phyloP scores from a whole-genome alignment of 1,284 basidiomycete species.

The Boletus holoroseus region DNA sequence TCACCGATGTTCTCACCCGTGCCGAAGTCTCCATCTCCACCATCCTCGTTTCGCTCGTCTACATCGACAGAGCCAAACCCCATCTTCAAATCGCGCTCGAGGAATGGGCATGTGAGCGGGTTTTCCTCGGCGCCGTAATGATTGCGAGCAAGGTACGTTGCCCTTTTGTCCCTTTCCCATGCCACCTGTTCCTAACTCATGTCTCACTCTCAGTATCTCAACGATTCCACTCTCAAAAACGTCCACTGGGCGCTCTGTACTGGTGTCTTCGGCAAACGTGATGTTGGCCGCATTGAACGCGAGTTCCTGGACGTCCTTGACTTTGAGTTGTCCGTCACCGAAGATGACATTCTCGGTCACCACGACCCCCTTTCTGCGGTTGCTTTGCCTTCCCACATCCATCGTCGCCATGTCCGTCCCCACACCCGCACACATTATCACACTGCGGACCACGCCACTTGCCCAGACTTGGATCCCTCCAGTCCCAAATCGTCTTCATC shows the following conservation, averaged over 20 bases:
- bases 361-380: slow-evolving; percentile 50
- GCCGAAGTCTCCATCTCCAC: slow-evolving; percentile 64
- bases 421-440: slow-evolving; percentile 23
- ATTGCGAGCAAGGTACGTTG: slow-evolving; percentile 60
- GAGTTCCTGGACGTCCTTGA: slow-evolving; percentile 73
- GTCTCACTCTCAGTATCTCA: slow-evolving; percentile 48
- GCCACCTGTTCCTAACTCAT: slow-evolving; percentile 17
- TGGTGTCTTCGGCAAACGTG: slow-evolving; percentile 71
- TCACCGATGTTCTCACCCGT: slow-evolving; percentile 56
- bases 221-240: slow-evolving; percentile 73
- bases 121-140: slow-evolving; percentile 69
- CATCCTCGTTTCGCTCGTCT: slow-evolving; percentile 60
- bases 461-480: slow-evolving; percentile 30
- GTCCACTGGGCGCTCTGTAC: slow-evolving; percentile 75
- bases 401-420: slow-evolving; percentile 24
- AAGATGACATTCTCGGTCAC: slow-evolving; percentile 58
- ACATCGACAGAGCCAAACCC: slow-evolving; percentile 65
- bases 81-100: slow-evolving; percentile 70
- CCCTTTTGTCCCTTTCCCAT: slow-evolving; percentile 13
- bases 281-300: slow-evolving; percentile 70
- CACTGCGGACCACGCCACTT: slow-evolving; percentile 13
- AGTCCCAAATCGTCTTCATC: slow-evolving; percentile 36
- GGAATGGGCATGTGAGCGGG: slow-evolving; percentile 73
- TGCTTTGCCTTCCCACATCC: slow-evolving; percentile 27
- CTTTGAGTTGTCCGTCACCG: slow-evolving; percentile 59